Percentiles rank a stretch among this genome's conserved stretches.
Evolutionary conservation across 345 rosid species (phyloP).

Genomic region (Lenwebbia sp.): DNA sequence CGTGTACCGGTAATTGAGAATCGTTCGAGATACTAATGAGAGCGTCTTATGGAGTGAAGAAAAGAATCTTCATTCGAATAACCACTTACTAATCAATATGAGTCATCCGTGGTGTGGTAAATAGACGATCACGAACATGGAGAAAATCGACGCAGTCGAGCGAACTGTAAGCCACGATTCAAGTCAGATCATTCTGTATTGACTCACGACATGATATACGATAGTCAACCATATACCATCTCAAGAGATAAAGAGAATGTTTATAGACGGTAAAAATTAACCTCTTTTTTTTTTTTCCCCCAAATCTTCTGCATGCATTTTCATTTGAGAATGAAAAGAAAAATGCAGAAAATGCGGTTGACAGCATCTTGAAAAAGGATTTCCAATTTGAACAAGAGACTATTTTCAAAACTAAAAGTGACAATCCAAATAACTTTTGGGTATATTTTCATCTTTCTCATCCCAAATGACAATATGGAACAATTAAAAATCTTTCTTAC

Average conservation of each 20-base stretch:
- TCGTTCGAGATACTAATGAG: background rate
- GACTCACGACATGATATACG: background rate
- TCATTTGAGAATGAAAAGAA: background rate
- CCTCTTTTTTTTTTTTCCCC: too few species aligned
- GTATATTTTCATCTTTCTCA: background rate
- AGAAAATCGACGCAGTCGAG: background rate
- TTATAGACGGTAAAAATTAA: background rate
- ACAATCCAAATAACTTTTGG: background rate
- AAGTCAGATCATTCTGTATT: too few species aligned
- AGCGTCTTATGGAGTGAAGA: background rate
- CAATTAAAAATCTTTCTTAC: background rate
- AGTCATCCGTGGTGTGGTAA: too few species aligned
- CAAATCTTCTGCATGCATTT: background rate
- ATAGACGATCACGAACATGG: too few species aligned
- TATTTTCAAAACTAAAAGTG: background rate
- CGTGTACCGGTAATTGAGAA: background rate
- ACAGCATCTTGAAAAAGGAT: background rate
- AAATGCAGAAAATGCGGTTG: background rate
- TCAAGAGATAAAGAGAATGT: background rate
- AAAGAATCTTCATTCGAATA: background rate
- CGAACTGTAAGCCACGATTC: background rate
- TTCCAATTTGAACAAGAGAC: background rate
- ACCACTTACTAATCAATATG: too few species aligned
- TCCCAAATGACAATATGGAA: background rate
- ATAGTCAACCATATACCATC: background rate